Evolutionary conservation across 257 asterid species (phyloP), one percentile per base, ranked within the genome.

Genomic region (Solanum chiquidenum): DNA sequence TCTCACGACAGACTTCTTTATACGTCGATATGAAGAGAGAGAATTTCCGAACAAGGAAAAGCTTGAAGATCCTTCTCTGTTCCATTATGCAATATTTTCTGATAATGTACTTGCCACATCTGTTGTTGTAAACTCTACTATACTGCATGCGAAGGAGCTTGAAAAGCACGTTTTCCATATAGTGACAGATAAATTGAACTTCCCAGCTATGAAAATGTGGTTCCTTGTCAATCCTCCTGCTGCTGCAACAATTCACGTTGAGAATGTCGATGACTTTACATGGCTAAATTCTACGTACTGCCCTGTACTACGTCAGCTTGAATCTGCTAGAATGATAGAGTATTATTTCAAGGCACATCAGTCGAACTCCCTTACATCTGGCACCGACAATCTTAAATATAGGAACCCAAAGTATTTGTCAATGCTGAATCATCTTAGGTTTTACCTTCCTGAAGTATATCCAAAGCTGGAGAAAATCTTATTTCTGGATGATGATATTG

Each of bases 161-260:
- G 96, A 94, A 83, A 95, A 89, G 86, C 98, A 96, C 73, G 98
- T 96, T 55, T 96, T 96, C 90, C 99, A 96, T 88, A 89, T 96
- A 87, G 98, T 96, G 89, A 96, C 99, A 18, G 98, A 95, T 93
- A 96, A 95, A 92, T 91, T 96, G 91, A 96, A 96, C 86, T 93
- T 95, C 85, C 95, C 95, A 55, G 98, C 99, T 79, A 96, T 96
- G 99, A 96, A 89, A 92, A 96, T 95, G 99, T 96, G 99, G 99
- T 96, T 96, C 95, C 93, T 93, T 86, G 93, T 93, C 49, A 95
- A 95, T 90, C 94, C 94, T 85, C 98, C 99, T 25, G 86, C 86
- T 86, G 93, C 94, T 84, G 96, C 97, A 79, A 90, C 96, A 33
- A 89, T 96, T 92, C 92, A 94, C 87, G 95, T 96, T 83, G 94